phyloP scores from a whole-genome alignment of 176 grass and related monocot genomes.

The Oryza glumipatula region DNA sequence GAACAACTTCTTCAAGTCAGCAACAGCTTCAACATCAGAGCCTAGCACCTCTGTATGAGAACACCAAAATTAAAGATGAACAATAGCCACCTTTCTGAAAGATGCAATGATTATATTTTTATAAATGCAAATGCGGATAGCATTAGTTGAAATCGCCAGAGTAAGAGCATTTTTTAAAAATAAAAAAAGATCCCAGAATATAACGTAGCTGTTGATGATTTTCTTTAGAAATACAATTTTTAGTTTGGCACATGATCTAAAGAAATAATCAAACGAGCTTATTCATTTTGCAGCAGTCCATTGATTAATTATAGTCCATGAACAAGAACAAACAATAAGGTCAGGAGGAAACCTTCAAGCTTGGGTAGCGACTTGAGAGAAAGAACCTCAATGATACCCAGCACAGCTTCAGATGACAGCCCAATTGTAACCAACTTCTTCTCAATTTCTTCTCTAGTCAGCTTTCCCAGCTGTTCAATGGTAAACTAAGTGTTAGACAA shows the following conservation, averaged over 20 bases:
- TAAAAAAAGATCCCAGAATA: neutral
- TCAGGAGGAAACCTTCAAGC: constrained; percentile 72
- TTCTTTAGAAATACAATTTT: neutral
- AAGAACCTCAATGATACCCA: constrained; percentile 80
- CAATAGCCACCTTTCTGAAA: constrained; percentile 9
- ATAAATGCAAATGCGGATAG: constrained; percentile 20
- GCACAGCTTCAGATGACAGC: constrained; percentile 66
- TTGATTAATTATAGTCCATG: neutral
- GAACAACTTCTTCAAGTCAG: constrained; percentile 87
- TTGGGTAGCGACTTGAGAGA: constrained; percentile 79
- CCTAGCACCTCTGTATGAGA: constrained; percentile 68
- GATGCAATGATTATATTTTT: neutral
- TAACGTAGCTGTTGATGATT: neutral
- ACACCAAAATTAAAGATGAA: constrained; percentile 27
- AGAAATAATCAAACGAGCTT: neutral
- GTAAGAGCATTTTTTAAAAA: neutral
- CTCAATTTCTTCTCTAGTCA: constrained; percentile 78
- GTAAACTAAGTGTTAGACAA: constrained; percentile 22
- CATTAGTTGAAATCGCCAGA: neutral
- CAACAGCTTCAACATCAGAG: constrained; percentile 68
- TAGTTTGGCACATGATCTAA: constrained; percentile 12
- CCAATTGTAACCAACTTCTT: constrained; percentile 65
- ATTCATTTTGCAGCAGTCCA: neutral
- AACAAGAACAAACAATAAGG: constrained; percentile 26
- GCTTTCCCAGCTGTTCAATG: constrained; percentile 73